A percentile compares a stretch with the other conserved stretches of the same genome.
Conservation (phyloP, 2,329 filamentous ascomycete genomes). For the Polychaeton citri region DNA sequence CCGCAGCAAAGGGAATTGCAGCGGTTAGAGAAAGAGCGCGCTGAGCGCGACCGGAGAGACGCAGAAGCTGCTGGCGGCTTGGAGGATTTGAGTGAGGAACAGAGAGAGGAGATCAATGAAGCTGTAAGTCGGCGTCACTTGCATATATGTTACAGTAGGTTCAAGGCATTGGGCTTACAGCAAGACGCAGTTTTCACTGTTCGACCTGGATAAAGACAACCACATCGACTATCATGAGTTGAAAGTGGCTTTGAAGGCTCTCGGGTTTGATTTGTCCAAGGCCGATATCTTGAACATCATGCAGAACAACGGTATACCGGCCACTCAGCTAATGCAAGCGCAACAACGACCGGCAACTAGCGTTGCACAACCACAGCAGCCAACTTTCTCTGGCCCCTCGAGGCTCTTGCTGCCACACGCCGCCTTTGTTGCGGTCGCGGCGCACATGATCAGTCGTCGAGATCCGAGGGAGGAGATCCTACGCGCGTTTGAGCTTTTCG, state of each 20-base stretch:
- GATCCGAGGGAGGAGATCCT: constrained; percentile 86
- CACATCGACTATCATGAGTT: constrained; percentile 97
- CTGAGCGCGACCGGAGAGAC: constrained; percentile 28
- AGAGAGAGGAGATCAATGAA: constrained; percentile 85
- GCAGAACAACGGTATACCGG: constrained; percentile 62
- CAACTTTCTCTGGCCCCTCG: constrained; percentile 30
- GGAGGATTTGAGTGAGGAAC: constrained; percentile 63
- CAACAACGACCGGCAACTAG: too few species aligned
- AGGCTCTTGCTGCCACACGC: constrained; percentile 60
- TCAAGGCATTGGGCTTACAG: constrained; percentile 1
- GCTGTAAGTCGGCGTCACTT: constrained; percentile 48
- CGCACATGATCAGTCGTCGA: constrained; percentile 64
- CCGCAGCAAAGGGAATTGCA: constrained; percentile 29
- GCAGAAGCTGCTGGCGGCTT: constrained; percentile 33
- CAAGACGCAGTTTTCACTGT: constrained; percentile 65
- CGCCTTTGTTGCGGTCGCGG: constrained; percentile 60
- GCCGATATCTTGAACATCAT: constrained; percentile 70
- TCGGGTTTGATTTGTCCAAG: constrained; percentile 86
- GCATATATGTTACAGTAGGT: too few species aligned
- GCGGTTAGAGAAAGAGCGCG: constrained; percentile 27
- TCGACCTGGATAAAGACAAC: constrained; percentile 91
- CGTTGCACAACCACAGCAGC: constrained; percentile 4
- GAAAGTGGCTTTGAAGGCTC: constrained; percentile 86
- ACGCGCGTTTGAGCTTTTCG: constrained; percentile 84
- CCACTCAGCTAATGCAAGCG: constrained; percentile 37